Evolutionary conservation across 2,329 filamentous ascomycete species (phyloP), one percentile per base, ranked within the genome.

Genomic region (Alternaria dauci): DNA sequence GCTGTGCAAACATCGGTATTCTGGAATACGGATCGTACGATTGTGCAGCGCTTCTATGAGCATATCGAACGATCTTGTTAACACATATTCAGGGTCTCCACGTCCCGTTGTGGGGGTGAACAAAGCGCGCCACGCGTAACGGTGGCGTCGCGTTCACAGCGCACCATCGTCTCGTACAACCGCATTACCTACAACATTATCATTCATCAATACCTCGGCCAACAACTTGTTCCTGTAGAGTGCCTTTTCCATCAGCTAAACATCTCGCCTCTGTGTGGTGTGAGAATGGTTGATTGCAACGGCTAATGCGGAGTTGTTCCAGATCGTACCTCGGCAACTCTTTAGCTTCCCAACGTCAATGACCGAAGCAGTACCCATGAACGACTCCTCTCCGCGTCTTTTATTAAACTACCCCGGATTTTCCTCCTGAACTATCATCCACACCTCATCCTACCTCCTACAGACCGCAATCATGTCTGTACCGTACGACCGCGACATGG

Each of bases 401-500:
- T 63, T 52, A 44, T 64, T 65, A 46, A 58, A 62, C 62, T 70
- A 63, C 68, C 58, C 62, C 52, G 59, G 63, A 62, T 53, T 63
- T 65, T 55, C 59, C 61, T 43, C 28, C 25, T 53, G 44, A 38
- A 38, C 23, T 20, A 23, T 9, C 43, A 20, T 23, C 16, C 26
- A 8, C 36, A 39, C 39, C 42, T 57, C 28, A 58, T 30, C 44
- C 46, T 30, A 38, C 20, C 36, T 55, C 34, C 11, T 3, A 23
- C 25, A 42, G 54, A 30, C 30, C 28, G 26, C 28, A 57, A 71
- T 55, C 46, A 77, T 78, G 75, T 78, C 75, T 58, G 69, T 72
- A 43, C 69, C 70, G 7, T 72, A 72, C 52, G 66, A 66, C 39
- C 63, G 63, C 39, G 61, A 57, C 53, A 63, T 44, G 54, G 72